phyloP scores from a whole-genome alignment of 179 eudicot genomes.

The Vitellaria paradoxa region DNA sequence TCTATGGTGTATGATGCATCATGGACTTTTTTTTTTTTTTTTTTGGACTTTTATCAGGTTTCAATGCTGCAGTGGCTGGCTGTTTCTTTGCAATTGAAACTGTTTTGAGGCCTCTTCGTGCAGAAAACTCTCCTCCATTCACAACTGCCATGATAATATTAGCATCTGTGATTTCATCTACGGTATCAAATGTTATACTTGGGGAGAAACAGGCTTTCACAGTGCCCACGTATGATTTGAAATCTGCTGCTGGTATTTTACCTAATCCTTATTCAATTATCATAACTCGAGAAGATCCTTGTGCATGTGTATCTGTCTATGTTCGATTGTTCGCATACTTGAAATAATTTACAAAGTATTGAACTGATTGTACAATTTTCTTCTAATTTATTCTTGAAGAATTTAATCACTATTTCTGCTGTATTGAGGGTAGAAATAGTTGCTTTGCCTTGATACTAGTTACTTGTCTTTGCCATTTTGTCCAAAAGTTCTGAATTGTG shows the following conservation, averaged over 20 bases:
- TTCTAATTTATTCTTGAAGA: background rate
- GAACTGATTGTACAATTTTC: background rate
- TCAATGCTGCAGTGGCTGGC: slow-evolving; percentile 98
- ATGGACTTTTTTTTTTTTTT: background rate
- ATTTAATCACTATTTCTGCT: background rate
- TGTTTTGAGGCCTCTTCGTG: slow-evolving; percentile 87
- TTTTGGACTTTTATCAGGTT: slow-evolving; percentile 42
- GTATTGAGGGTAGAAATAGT: background rate
- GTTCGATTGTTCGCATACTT: too few relatives aligned
- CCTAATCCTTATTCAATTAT: slow-evolving; percentile 29
- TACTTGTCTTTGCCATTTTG: slow-evolving; percentile 3
- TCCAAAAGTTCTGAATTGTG: background rate
- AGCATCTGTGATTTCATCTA: slow-evolving; percentile 95
- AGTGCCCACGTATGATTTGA: slow-evolving; percentile 93
- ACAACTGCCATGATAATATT: slow-evolving; percentile 97
- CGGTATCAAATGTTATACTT: slow-evolving; percentile 90
- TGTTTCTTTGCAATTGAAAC: slow-evolving; percentile 99
- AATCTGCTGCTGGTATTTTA: slow-evolving; percentile 94
- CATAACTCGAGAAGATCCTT: slow-evolving; percentile 3
- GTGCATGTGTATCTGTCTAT: too few relatives aligned
- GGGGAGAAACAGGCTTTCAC: slow-evolving; percentile 96
- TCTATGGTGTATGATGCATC: background rate
- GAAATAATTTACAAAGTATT: too few relatives aligned
- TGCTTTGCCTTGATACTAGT: background rate
- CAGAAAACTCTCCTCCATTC: slow-evolving; percentile 98